These are phyloP conservation scores for Globisporangium okanoganense DNA, from an alignment of 352 stramenopile species.

Conservation along the genomic window DNA sequence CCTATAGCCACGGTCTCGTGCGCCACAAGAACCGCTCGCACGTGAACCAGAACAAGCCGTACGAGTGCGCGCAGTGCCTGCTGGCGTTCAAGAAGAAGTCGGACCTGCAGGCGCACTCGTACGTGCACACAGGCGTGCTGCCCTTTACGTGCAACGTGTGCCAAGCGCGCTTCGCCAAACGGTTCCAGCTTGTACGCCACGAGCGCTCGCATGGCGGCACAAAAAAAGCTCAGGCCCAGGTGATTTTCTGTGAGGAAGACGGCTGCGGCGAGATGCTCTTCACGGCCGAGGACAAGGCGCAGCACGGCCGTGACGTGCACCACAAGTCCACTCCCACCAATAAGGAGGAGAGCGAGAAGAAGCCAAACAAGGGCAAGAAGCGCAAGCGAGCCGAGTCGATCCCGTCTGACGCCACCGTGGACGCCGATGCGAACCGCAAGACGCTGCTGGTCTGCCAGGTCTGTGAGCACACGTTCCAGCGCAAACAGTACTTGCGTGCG, in stretches of 20 bases:
- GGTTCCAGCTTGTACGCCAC: slow-evolving; percentile 52
- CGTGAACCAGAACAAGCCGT: slow-evolving; percentile 48
- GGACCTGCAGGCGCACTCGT: slow-evolving; percentile 68
- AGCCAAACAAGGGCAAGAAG: slow-evolving; percentile 7
- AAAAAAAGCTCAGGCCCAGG: slow-evolving; percentile 31
- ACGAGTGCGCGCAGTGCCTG: slow-evolving; percentile 56
- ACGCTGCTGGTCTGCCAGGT: slow-evolving; percentile 41
- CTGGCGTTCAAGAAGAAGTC: slow-evolving; percentile 81
- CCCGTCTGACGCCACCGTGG: not conserved
- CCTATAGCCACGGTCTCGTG: slow-evolving; percentile 65
- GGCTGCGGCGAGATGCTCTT: slow-evolving; percentile 59
- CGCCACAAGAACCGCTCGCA: slow-evolving; percentile 51
- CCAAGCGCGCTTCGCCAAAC: slow-evolving; percentile 54
- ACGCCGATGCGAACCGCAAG: slow-evolving; percentile 3
- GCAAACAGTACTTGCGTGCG: slow-evolving; percentile 50
- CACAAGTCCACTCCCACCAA: not conserved
- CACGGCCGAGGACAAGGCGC: slow-evolving; percentile 32
- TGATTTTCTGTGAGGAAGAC: slow-evolving; percentile 39
- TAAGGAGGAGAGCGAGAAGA: slow-evolving; percentile 1
- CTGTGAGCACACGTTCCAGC: slow-evolving; percentile 44
- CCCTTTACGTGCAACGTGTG: slow-evolving; percentile 73
- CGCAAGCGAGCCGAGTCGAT: not conserved
- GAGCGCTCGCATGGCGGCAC: slow-evolving; percentile 29
- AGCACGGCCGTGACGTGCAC: slow-evolving; percentile 39
- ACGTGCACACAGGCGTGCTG: slow-evolving; percentile 68